A percentile compares a stretch with the other conserved stretches of the same genome.
phyloP scores from a whole-genome alignment of 768 basidiomycete genomes.

The Hericium rajendrae region DNA sequence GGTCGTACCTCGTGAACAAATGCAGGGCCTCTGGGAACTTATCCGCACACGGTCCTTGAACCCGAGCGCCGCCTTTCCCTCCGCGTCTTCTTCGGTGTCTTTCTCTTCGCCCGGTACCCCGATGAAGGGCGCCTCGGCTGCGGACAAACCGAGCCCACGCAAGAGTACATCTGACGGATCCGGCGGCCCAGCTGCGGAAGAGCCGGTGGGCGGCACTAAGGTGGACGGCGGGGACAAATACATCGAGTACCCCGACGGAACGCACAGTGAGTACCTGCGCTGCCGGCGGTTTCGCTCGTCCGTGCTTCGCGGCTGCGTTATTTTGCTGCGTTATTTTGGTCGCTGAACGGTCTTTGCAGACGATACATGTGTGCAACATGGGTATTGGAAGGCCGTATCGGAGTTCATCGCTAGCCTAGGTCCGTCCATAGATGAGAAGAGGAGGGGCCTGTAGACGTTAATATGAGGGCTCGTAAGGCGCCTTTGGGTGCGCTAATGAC shows the following conservation, averaged over 20 bases:
- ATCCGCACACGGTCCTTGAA: slow-evolving; percentile 21
- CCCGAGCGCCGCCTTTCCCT: not conserved
- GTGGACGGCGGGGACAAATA: slow-evolving; percentile 13
- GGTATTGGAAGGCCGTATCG: slow-evolving; percentile 20
- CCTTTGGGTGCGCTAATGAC: too few relatives aligned
- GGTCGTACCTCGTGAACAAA: slow-evolving; percentile 67
- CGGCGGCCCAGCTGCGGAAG: slow-evolving; percentile 6
- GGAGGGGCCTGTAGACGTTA: not conserved
- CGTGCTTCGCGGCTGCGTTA: not conserved
- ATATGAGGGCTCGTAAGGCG: too few relatives aligned
- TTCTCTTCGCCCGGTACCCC: not conserved
- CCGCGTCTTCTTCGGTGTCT: not conserved
- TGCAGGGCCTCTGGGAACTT: slow-evolving; percentile 64
- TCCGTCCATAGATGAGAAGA: not conserved
- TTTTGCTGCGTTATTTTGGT: not conserved
- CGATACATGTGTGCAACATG: slow-evolving; percentile 23
- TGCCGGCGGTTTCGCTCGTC: not conserved
- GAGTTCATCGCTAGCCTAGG: slow-evolving; percentile 16
- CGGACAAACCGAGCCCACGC: not conserved
- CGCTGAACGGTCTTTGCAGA: slow-evolving; percentile 9
- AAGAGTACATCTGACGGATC: not conserved
- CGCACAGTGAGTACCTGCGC: slow-evolving; percentile 20
- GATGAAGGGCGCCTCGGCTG: not conserved
- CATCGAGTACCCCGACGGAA: slow-evolving; percentile 18
- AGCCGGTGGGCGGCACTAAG: slow-evolving; percentile 5